phyloP scores from a whole-genome alignment of 495 filamentous ascomycete species.

The Talaromyces nanjingensis region DNA sequence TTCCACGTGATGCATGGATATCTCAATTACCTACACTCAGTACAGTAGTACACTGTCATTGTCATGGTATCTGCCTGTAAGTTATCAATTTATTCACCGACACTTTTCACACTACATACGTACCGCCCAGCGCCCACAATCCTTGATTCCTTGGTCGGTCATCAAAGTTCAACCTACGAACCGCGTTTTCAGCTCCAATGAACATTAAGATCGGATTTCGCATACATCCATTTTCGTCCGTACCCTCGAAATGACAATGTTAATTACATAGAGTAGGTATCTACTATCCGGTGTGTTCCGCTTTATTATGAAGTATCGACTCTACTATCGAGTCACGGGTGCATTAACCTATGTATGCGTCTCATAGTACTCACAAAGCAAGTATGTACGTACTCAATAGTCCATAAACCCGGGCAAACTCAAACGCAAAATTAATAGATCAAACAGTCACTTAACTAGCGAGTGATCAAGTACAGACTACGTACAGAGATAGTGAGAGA shows the following conservation, averaged over 20 bases:
- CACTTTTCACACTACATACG: neutral
- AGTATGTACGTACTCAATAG: too few relatives aligned
- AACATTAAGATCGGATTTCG: neutral
- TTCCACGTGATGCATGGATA: too few relatives aligned
- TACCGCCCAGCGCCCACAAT: neutral
- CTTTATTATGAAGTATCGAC: neutral
- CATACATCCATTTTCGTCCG: too few relatives aligned
- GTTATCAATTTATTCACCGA: neutral
- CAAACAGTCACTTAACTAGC: neutral
- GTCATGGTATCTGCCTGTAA: too few relatives aligned
- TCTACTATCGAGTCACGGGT: neutral
- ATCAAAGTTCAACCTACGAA: neutral
- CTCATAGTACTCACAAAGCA: too few relatives aligned
- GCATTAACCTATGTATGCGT: too few relatives aligned
- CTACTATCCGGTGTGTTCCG: neutral
- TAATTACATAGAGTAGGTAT: neutral
- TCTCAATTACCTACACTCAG: too few relatives aligned
- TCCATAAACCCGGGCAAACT: neutral
- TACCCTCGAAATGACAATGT: too few relatives aligned
- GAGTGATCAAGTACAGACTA: too few relatives aligned
- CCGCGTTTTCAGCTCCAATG: neutral
- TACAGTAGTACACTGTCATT: too few relatives aligned
- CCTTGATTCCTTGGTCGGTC: too few relatives aligned
- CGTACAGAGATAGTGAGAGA: too few relatives aligned
- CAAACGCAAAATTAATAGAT: neutral